phyloP scores from a whole-genome alignment of 1,284 basidiomycete species.

The Fereydounia khargensis region DNA sequence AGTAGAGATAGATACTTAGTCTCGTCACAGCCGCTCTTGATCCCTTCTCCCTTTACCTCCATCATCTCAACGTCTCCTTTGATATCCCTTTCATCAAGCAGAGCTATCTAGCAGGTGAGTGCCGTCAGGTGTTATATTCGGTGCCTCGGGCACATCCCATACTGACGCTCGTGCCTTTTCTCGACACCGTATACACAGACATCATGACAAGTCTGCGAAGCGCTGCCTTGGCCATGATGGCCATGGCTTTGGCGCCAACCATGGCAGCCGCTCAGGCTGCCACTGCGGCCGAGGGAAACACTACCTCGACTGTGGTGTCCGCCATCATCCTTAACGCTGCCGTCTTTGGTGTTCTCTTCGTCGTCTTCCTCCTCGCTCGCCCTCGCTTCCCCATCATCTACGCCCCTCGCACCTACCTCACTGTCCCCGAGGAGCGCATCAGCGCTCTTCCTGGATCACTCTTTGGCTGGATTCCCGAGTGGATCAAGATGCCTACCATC shows the following conservation, averaged over 20 bases:
- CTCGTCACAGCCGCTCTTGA: too few relatives aligned
- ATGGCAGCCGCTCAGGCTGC: conserved; percentile 13
- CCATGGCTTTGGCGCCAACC: not conserved
- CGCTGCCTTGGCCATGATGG: too few relatives aligned
- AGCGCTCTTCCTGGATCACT: conserved; percentile 55
- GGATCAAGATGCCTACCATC: conserved; percentile 51
- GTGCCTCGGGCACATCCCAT: too few relatives aligned
- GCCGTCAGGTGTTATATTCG: too few relatives aligned
- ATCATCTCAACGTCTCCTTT: too few relatives aligned
- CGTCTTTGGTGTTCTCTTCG: conserved; percentile 50
- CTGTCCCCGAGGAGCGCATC: conserved; percentile 50
- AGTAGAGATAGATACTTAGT: too few relatives aligned
- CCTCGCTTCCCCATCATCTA: conserved; percentile 59
- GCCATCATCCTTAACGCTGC: conserved; percentile 52
- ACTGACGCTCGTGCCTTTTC: too few relatives aligned
- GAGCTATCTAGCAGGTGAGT: too few relatives aligned
- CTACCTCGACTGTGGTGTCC: conserved; percentile 53
- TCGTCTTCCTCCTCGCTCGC: conserved; percentile 57
- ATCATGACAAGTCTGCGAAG: too few relatives aligned
- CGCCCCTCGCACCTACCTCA: conserved; percentile 56
- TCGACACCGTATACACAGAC: too few relatives aligned
- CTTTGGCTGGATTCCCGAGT: conserved; percentile 58
- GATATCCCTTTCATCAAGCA: too few relatives aligned
- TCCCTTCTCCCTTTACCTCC: too few relatives aligned
- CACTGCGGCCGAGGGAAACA: conserved; percentile 16